Base-by-base conservation (phyloP, 352 stramenopile genomes). In the Phytophthora lateralis region DNA sequence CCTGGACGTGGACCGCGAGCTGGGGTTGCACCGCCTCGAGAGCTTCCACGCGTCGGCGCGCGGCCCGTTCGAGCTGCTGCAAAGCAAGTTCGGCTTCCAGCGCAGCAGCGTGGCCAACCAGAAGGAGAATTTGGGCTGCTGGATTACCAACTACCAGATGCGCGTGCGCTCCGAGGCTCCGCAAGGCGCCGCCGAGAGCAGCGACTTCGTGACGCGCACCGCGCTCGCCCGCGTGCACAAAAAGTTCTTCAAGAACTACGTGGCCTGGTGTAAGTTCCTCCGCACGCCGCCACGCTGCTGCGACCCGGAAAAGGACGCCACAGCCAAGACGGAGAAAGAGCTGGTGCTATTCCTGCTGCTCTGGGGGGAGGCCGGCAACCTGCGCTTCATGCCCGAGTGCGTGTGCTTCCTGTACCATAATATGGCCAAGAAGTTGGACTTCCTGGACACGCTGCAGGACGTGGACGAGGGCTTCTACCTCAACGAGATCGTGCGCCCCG, bases 241-340 rank as follows among this genome's bases (percentile, higher is more conserved):
- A 14, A 92, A 91, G 60, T 89, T 99, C 18, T 94, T 96, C 63
- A 85, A 83, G 35, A 97, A 97, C 73, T 97, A 97, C 70, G 60
- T 74, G 35, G 87, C 91, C 59, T 99, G 97, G 97, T 99, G 96
- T 72, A 82, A 90, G 47, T 96, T 96, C 43, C 80, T 99, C 44
- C 82, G 88, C 21, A 89, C 96, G 0, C 71, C 78, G 5, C 93
- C 91, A n/a, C 79, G 93, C 44, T 96, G 97, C 34, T 73, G 67
- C 11, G 45, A 66, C 10, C 54, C 63, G 1, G 79, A 80, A 0
- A 78, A 73, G 39, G 65, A 71, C 1, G 76, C 80, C 29, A 75
- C 63, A 21, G 35, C 63, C 0, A 38, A 62, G 29, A 76, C 89
- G 63, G 83, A 95, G 67, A 86, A 79, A 57, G 75, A 96, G 50